Percentiles rank a stretch among this genome's conserved stretches.
Evolutionary conservation across 306 rosid species (phyloP).

Genomic region (Canavalia gladiata): DNA sequence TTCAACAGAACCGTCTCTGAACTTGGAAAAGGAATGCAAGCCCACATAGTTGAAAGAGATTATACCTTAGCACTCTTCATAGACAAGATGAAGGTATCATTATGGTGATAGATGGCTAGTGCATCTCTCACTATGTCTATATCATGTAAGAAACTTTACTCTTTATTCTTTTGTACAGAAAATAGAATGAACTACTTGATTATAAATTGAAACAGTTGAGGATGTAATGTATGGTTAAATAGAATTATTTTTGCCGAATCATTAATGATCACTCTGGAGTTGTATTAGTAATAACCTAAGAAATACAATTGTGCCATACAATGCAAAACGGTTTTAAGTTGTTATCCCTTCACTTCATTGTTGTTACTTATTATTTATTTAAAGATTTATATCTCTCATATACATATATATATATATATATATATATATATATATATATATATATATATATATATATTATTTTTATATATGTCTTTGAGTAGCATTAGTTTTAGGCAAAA

Average conservation of each 20-base stretch:
- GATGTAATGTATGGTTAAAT: not conserved
- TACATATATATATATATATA: too few species aligned
- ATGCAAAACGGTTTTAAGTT: not conserved
- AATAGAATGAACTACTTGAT: constrained; percentile 3
- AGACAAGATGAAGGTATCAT: constrained; percentile 31
- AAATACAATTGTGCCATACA: not conserved
- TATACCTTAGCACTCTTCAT: not conserved
- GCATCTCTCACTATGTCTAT: not conserved
- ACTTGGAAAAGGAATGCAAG: constrained; percentile 31
- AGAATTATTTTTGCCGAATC: not conserved
- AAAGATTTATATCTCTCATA: too few species aligned
- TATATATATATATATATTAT: not conserved
- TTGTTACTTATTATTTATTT: not conserved
- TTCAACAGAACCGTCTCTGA: constrained; percentile 25
- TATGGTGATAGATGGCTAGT: constrained; percentile 35
- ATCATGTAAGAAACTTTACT: not conserved
- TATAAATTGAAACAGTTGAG: constrained; percentile 21
- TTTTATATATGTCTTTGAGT: not conserved
- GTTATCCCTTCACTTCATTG: not conserved
- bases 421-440: too few species aligned
- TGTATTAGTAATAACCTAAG: not conserved
- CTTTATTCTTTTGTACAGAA: constrained; percentile 11
- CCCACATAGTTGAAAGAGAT: not conserved
- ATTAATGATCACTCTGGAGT: not conserved
- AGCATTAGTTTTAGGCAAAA: too few species aligned